Base-by-base conservation (phyloP, 305 asterid species). In the Fraxinus angustifolia region DNA sequence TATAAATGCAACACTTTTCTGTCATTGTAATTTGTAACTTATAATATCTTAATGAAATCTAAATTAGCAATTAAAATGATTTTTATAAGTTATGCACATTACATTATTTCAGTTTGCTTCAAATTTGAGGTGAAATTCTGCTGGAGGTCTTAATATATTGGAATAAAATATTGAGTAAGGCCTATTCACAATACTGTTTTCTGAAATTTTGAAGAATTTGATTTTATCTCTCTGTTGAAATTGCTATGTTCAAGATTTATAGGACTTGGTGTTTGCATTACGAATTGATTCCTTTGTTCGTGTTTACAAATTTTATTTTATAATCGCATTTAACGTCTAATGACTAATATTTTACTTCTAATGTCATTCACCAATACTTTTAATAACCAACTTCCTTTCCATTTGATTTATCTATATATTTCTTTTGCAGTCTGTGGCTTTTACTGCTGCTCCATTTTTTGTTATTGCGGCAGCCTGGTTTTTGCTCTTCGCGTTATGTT, bases 401-500 rank as follows among this genome's bases (percentile, higher is more conserved):
- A 72, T 78, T 5, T 21, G 58, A 12, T 76, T 68, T 73, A 40
- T 72, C 34, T n/a, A 40, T 50, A 50, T 50, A 50, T 16, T 50
- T 50, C 60, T 50, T 8, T 84, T 92, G 94, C 97, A 94, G 97
- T 95, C 99, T 6, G 99, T 95, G 75, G 87, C 84, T 72, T 93
- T 89, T 86, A 91, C 97, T 8, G 96, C 93, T 31, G 90, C 80
- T 76, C 98, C 98, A 3, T 87, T 92, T 35, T 93, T 95, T 74
- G 75, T 86, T 2, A 78, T 90, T 80, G 98, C 94, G 21, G 87
- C 85, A 21, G 81, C 90, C 84, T 94, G 98, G 99, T 91, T 95
- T 78, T 85, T 83, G 38, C 2, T 85, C 72, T 93, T 92, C 35
- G 99, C 91, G 16, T 76, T 95, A 42, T 89, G 89, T 90, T 82